Base-by-base conservation (phyloP, 2,329 filamentous ascomycete genomes). In the Stachybotrys chartarum region DNA sequence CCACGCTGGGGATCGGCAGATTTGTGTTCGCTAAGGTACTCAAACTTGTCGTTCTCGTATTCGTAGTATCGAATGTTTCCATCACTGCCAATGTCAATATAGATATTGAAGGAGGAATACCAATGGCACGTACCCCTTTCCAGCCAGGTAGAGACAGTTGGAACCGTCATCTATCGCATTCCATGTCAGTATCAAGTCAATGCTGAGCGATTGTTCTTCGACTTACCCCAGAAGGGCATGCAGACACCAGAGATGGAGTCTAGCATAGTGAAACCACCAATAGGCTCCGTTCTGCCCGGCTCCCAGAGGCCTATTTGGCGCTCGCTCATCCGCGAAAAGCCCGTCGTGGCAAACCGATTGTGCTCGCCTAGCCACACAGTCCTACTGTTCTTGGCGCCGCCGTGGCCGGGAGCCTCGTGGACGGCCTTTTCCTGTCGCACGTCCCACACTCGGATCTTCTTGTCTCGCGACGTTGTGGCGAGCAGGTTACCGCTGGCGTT, bases 51-150 rank as follows among this genome's bases (percentile, higher is more conserved):
- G 75, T 97, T 96, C 70, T 95, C 90, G 68, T 95, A 96, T 75
- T 99, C 94, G 72, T 90, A 99, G 80, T 99, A 99, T 60, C 94
- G 92, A 68, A 99, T 99, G 75, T 99, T 99, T 67, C 94, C 94
- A 69, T 99, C 94, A 73, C 90, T 94, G 59, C 16, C 32, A 11
- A 60, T n/a, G 62, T 64, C 42, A 63, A 56, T 14, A 18, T n/a
- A 31, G 3, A 14, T 10, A 6, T 2, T 2, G 3, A 42, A 42
- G 35, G 8, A 42, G 35, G 35, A 14, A 42, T 42, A 42, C 14
- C 14, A 14, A 42, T 3, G 35, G 18, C n/a, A 75, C 88, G 78
- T 74, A 93, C 90, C 93, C 94, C 79, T 97, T 97, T 70, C 94
- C 94, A 66, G 94, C 94, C 68, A 99, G 82, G 74, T 97, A 99